Conservation (phyloP, 306 rosid species). For the Malus fusca region DNA sequence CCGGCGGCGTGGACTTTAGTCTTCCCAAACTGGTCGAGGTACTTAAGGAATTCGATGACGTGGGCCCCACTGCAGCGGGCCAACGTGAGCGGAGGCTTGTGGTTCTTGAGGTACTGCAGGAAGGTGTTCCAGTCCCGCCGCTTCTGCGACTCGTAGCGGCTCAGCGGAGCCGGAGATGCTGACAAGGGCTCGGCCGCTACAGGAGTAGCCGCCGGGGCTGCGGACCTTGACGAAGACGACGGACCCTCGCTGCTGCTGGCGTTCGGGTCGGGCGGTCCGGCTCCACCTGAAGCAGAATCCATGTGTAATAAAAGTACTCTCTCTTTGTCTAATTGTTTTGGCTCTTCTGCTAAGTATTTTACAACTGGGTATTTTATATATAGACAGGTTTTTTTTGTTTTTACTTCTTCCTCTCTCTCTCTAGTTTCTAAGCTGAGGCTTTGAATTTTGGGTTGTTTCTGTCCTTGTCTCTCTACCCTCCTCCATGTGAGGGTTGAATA, state of each 20-base stretch:
- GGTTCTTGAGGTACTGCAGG: conserved; percentile 77
- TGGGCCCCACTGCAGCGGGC: conserved; percentile 97
- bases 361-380: neutral
- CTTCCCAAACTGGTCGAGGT: conserved; percentile 89
- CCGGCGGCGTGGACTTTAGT: conserved; percentile 74
- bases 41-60: conserved; percentile 86
- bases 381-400: neutral
- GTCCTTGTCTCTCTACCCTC: neutral
- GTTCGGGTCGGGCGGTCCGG: conserved; percentile 21
- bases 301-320: conserved; percentile 10
- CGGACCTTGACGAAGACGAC: neutral
- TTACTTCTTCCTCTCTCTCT: neutral
- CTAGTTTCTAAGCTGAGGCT: neutral
- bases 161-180: conserved; percentile 35
- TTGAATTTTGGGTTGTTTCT: neutral
- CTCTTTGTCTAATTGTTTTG: neutral
- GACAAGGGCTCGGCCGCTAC: conserved; percentile 27
- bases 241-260: neutral
- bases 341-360: neutral
- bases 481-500: conserved; percentile 2
- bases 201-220: too few species aligned
- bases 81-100: conserved; percentile 87
- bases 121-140: conserved; percentile 97
- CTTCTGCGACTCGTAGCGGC: conserved; percentile 93
- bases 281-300: conserved; percentile 58